phyloP scores from a whole-genome alignment of 441 rosid genomes.

The Francoa sonchifolia region DNA sequence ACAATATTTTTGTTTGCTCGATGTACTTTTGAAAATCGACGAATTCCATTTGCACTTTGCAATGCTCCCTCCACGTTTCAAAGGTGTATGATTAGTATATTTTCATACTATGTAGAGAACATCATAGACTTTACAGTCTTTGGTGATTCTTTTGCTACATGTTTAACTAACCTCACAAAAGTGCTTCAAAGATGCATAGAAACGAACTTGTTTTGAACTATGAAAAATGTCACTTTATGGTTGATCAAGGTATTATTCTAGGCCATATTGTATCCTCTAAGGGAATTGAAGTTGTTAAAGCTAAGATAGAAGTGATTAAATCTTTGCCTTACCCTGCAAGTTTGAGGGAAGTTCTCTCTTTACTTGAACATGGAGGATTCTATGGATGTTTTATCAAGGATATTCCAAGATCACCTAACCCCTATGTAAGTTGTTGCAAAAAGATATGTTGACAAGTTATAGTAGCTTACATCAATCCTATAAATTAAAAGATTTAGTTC shows the following conservation, averaged over 20 bases:
- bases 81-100: neutral
- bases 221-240: slow-evolving; percentile 8
- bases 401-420: neutral
- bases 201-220: neutral
- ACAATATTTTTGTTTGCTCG: slow-evolving; percentile 48
- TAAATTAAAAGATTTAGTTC: no score
- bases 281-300: neutral
- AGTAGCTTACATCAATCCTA: no score
- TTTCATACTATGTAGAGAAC: neutral
- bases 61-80: neutral
- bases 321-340: neutral
- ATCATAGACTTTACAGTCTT: neutral
- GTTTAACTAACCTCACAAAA: neutral
- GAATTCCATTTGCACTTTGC: neutral
- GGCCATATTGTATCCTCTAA: neutral
- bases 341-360: neutral
- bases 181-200: neutral
- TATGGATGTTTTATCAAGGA: slow-evolving; percentile 1
- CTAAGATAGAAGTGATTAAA: neutral
- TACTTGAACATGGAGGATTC: neutral
- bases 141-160: neutral
- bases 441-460: neutral
- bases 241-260: neutral
- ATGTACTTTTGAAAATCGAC: neutral
- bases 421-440: neutral